A percentile compares a stretch with the other conserved stretches of the same genome.
Evolutionary conservation across 805 yeast species (phyloP).

Genomic region (Cyberlindnera maritima): DNA sequence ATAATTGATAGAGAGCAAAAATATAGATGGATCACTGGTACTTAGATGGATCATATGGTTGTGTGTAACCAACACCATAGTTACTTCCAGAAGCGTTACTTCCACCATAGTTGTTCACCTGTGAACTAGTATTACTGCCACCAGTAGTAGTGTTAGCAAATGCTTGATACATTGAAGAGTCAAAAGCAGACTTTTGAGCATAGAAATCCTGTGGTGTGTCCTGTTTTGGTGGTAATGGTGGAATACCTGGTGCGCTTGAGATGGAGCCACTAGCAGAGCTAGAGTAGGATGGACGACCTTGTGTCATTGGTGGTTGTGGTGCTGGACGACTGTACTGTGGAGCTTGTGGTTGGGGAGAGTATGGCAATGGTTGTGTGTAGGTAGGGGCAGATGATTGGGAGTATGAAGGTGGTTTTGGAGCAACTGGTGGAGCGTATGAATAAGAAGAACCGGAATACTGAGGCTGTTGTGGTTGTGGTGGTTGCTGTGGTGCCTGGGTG

Average conservation of each 20-base stretch:
- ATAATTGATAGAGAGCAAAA: too few species aligned
- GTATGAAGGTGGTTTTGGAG: constrained; percentile 14
- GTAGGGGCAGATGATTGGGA: constrained; percentile 4
- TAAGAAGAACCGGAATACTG: background rate
- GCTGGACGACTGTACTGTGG: constrained; percentile 10
- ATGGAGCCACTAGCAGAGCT: constrained; percentile 1
- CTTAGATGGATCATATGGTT: constrained; percentile 27
- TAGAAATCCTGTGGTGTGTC: constrained; percentile 32
- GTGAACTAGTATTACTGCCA: background rate
- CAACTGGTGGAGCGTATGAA: constrained; percentile 12
- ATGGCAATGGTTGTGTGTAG: constrained; percentile 7
- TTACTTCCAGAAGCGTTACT: background rate
- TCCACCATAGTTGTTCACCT: background rate
- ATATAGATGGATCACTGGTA: constrained; percentile 1
- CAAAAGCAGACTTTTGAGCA: constrained; percentile 49
- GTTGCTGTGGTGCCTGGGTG: background rate
- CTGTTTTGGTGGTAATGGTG: constrained; percentile 23
- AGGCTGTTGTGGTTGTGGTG: background rate
- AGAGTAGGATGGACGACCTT: constrained; percentile 2
- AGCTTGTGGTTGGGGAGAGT: background rate
- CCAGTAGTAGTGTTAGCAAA: background rate
- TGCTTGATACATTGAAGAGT: constrained; percentile 35
- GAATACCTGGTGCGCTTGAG: constrained; percentile 4
- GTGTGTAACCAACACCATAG: constrained; percentile 13
- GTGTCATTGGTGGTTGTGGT: background rate